Percentiles rank a stretch among this genome's conserved stretches.
phyloP scores from a whole-genome alignment of 2,329 filamentous ascomycete species.

The Colletotrichum australisinense region DNA sequence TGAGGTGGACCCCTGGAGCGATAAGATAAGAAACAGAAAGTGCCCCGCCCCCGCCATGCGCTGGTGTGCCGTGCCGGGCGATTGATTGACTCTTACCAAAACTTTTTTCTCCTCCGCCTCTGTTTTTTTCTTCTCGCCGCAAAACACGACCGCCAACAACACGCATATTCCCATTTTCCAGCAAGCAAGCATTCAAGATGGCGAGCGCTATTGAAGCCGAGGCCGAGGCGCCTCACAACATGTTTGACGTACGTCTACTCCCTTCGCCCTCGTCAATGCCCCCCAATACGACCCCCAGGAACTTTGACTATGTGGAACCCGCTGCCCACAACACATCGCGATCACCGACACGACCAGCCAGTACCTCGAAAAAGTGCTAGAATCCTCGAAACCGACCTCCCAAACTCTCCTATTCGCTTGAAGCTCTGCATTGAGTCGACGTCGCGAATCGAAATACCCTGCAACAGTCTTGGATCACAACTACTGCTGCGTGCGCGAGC shows the following conservation, averaged over 20 bases:
- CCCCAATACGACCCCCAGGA: not conserved
- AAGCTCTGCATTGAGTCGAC: not conserved
- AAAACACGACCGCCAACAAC: not conserved
- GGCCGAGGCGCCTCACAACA: slow-evolving; percentile 49
- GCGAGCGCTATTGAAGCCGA: slow-evolving; percentile 27
- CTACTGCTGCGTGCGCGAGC: not conserved
- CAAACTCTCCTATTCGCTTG: not conserved
- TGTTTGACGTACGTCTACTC: slow-evolving; percentile 48
- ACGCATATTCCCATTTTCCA: not conserved
- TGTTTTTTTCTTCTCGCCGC: not conserved
- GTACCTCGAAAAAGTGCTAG: not conserved
- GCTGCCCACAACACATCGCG: slow-evolving; percentile 1
- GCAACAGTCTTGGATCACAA: not conserved
- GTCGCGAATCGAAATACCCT: not conserved
- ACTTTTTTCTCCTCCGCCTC: not conserved
- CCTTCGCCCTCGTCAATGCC: not conserved
- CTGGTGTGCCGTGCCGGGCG: not conserved
- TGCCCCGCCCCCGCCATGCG: slow-evolving; percentile 13
- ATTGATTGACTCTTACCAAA: not conserved
- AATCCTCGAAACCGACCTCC: not conserved
- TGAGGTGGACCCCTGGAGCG: not conserved
- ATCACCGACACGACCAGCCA: slow-evolving; percentile 38
- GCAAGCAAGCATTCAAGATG: slow-evolving; percentile 6
- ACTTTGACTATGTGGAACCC: not conserved
- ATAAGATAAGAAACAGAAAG: slow-evolving; percentile 11